These are phyloP conservation scores for Trichoderma semiorbis DNA, from an alignment of 2,329 filamentous ascomycete genomes.

Conservation along the genomic window DNA sequence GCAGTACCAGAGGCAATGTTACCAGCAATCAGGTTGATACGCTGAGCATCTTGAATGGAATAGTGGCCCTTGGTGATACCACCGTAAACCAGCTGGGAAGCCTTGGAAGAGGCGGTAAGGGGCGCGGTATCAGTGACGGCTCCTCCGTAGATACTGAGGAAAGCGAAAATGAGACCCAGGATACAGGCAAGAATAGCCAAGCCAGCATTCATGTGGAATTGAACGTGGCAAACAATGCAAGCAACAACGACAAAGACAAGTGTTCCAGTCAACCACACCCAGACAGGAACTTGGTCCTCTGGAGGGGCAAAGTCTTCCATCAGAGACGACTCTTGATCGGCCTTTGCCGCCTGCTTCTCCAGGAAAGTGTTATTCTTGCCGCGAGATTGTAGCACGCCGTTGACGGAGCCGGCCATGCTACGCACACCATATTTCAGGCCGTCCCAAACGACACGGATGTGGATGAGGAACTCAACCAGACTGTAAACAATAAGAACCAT, in stretches of 20 bases:
- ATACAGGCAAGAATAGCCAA: constrained; percentile 54
- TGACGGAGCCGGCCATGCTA: constrained; percentile 30
- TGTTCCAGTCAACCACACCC: constrained; percentile 50
- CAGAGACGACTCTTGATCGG: constrained; percentile 29
- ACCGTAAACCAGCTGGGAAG: constrained; percentile 65
- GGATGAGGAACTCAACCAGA: constrained; percentile 40
- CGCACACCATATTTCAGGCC: constrained; percentile 35
- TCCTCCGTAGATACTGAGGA: constrained; percentile 47
- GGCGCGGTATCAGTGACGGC: constrained; percentile 60
- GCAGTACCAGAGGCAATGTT: constrained; percentile 54
- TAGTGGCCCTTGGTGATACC: constrained; percentile 58
- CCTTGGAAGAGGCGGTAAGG: constrained; percentile 64
- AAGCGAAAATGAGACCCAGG: constrained; percentile 56
- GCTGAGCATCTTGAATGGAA: constrained; percentile 50
- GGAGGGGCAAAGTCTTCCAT: constrained; percentile 40
- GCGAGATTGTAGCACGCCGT: constrained; percentile 30
- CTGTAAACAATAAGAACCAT: constrained; percentile 43
- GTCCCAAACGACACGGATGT: constrained; percentile 36
- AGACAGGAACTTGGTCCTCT: constrained; percentile 48
- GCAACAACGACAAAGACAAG: constrained; percentile 49
- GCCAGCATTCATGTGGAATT: constrained; percentile 55
- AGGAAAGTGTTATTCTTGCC: constrained; percentile 34
- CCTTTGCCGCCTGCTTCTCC: constrained; percentile 36
- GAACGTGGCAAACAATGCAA: constrained; percentile 47
- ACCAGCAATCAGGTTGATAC: constrained; percentile 63